A percentile compares a stretch with the other conserved stretches of the same genome.
These are phyloP conservation scores for Aspergillus sp. DNA, from an alignment of 2,329 filamentous ascomycete genomes.

Conservation along the genomic window DNA sequence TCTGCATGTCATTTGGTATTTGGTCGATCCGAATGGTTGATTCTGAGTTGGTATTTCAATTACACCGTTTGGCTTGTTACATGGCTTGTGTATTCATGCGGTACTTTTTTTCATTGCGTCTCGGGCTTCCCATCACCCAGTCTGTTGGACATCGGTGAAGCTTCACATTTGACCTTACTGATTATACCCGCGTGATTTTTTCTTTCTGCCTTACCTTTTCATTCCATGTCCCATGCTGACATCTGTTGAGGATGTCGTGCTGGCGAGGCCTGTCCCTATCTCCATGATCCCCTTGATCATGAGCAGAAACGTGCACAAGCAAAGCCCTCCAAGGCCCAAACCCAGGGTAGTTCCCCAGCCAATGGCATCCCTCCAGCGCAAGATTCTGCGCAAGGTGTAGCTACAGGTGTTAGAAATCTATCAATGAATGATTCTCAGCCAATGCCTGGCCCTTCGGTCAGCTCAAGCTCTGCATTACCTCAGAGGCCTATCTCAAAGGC, in stretches of 20 bases:
- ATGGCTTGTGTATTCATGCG: background rate
- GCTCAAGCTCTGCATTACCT: slow-evolving; percentile 35
- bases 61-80: slow-evolving; percentile 3
- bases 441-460: slow-evolving; percentile 36
- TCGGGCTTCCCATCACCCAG: no score
- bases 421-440: slow-evolving; percentile 18
- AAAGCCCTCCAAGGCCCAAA: slow-evolving; percentile 8
- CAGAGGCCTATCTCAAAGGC: slow-evolving; percentile 61
- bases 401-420: slow-evolving; percentile 13
- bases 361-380: slow-evolving; percentile 3
- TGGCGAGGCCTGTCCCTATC: slow-evolving; percentile 47
- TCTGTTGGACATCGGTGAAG: background rate
- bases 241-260: slow-evolving; percentile 45
- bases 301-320: slow-evolving; percentile 11
- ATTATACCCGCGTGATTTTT: background rate
- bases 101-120: background rate
- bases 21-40: background rate
- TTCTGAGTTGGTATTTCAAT: background rate
- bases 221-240: slow-evolving; percentile 14
- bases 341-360: slow-evolving; percentile 7
- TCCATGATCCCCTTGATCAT: slow-evolving; percentile 36
- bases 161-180: background rate
- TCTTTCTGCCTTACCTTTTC: background rate
- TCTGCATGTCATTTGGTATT: background rate
- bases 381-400: slow-evolving; percentile 6